phyloP scores from a whole-genome alignment of 345 rosid species.

The Citrus hindsii region DNA sequence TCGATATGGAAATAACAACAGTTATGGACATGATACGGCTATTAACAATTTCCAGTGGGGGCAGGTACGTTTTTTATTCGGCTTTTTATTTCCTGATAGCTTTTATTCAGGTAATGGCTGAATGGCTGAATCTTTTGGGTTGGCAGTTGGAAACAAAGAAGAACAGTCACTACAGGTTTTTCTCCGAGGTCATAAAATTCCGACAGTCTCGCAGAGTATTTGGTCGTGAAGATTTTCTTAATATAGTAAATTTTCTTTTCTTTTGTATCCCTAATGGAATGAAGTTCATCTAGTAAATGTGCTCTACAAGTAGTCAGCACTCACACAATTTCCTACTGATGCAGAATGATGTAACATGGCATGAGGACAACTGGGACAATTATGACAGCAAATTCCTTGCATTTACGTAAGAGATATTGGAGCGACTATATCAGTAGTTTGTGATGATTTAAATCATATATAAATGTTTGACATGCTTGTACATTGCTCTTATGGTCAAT shows the following conservation, averaged over 20 bases:
- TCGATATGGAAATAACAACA: conserved; percentile 87
- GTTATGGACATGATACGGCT: conserved; percentile 85
- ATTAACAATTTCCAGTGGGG: conserved; percentile 86
- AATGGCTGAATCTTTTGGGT: conserved; percentile 7
- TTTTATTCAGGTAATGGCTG: conserved; percentile 1
- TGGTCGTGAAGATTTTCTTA: conserved; percentile 59
- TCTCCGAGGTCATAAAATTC: conserved; percentile 70
- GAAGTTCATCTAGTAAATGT: not conserved
- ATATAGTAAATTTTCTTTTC: conserved; percentile 37
- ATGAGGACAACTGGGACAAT: conserved; percentile 87
- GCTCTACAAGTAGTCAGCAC: not conserved
- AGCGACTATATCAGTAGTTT: not conserved
- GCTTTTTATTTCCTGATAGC: not conserved
- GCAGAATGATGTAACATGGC: conserved; percentile 88
- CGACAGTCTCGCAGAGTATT: conserved; percentile 48
- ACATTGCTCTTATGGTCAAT: not conserved
- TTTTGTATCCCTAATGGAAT: not conserved
- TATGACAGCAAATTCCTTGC: conserved; percentile 89
- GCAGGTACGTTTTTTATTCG: conserved; percentile 36
- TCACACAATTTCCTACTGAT: conserved; percentile 15
- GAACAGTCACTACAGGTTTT: conserved; percentile 69
- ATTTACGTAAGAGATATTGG: conserved; percentile 58
- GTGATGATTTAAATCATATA: not conserved
- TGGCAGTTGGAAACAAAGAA: conserved; percentile 56
- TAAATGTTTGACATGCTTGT: not conserved